Evolutionary conservation across 805 yeast species (phyloP).

Genomic region (Kregervanrija pseudodelftensis): DNA sequence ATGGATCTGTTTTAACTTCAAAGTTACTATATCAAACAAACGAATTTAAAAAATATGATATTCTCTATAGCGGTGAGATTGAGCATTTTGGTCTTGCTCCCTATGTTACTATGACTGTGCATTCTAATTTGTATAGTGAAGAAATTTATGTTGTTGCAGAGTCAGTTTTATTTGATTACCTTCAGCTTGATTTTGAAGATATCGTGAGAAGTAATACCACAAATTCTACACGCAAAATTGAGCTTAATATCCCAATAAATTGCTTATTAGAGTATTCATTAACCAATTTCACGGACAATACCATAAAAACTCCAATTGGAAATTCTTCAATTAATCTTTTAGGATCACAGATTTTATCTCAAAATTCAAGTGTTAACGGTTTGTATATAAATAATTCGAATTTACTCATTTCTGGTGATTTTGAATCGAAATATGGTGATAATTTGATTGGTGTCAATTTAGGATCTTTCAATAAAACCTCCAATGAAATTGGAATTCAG

Average conservation of each 20-base stretch:
- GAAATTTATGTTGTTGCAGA: constrained; percentile 64
- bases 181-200: constrained; percentile 9
- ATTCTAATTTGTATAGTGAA: constrained; percentile 25
- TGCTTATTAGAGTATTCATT: constrained; percentile 81
- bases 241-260: constrained; percentile 38
- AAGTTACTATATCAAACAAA: constrained; percentile 71
- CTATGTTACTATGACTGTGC: constrained; percentile 35
- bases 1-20: constrained; percentile 35
- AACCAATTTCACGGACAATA: constrained; percentile 47
- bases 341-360: constrained; percentile 30
- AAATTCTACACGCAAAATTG: not conserved
- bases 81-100: constrained; percentile 32
- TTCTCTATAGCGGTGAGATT: constrained; percentile 63
- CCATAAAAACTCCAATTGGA: constrained; percentile 30
- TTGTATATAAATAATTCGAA: constrained; percentile 26
- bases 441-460: constrained; percentile 31
- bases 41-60: constrained; percentile 71
- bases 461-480: constrained; percentile 13
- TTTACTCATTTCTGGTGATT: constrained; percentile 44
- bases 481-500: constrained; percentile 6
- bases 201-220: constrained; percentile 4
- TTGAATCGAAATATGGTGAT: constrained; percentile 30
- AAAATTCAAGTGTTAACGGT: constrained; percentile 34
- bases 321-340: constrained; percentile 39
- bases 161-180: constrained; percentile 39